These are phyloP conservation scores for Ceratocystis papillata DNA, from an alignment of 2,329 filamentous ascomycete species.

Conservation along the genomic window DNA sequence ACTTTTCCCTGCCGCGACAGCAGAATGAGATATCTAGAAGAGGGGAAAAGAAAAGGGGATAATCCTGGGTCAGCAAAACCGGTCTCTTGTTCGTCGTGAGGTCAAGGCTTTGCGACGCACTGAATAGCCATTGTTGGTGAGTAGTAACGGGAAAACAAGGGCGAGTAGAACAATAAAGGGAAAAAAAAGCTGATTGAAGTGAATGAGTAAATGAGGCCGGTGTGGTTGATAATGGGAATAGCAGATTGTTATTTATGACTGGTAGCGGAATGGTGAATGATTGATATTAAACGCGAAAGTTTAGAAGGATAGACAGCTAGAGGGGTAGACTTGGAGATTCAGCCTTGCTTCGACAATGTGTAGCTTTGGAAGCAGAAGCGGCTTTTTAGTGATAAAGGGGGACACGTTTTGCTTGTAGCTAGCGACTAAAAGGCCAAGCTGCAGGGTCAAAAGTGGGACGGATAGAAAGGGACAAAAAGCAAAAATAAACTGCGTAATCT, in stretches of 20 bases:
- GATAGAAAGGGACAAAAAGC: background rate
- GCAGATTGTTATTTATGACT: background rate
- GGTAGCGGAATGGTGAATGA: background rate
- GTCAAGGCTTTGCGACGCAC: constrained; percentile 28
- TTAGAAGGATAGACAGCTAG: background rate
- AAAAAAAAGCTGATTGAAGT: background rate
- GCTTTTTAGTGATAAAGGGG: background rate
- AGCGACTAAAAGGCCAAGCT: background rate
- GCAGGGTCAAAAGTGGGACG: background rate
- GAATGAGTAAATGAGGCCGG: background rate
- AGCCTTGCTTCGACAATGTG: background rate
- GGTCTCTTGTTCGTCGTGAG: background rate
- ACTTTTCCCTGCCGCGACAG: constrained; percentile 98
- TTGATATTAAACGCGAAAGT: background rate
- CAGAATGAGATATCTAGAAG: constrained; percentile 80
- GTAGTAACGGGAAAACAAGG: constrained; percentile 9
- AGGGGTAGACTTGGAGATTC: constrained; percentile 16
- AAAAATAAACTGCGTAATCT: background rate
- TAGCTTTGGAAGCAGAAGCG: background rate
- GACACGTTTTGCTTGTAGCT: constrained; percentile 11
- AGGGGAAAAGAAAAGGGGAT: background rate
- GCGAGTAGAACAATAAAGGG: constrained; percentile 6
- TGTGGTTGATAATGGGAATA: background rate
- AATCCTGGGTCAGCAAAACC: constrained; percentile 9
- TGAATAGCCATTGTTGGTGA: constrained; percentile 37